Base-by-base conservation (phyloP, 192 early-diverging fungal genomes). In the Diversispora eburnea region DNA sequence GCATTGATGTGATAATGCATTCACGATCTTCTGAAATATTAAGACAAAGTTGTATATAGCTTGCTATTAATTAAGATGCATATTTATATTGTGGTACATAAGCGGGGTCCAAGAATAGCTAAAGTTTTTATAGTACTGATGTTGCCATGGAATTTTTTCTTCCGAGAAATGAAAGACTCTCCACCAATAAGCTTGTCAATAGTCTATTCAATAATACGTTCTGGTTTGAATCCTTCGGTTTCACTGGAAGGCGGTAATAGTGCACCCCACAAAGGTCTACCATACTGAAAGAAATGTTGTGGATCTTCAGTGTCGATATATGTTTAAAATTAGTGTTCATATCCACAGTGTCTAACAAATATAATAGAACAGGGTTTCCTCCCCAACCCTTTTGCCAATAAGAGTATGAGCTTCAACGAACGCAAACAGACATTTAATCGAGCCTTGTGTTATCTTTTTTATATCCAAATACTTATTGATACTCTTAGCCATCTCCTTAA, bases 331-430 rank as follows among this genome's bases (percentile, higher is more conserved):
- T 19, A 22, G n/a, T 19, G 7, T 57, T 57, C n/a, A 57, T 22
- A n/a, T 57, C 56, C n/a, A 57, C n/a, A 19, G 56, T 57, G 56
- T 57, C 56, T 57, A 57, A 2, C 56, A 57, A 57, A 19, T 57
- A 57, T 22, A 57, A 57, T 57, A 57, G 56, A 57, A 57, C 56
- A 57, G 20, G n/a, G 3, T 57, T 57, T 57, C n/a, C n/a, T 57
- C 20, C 7, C 20, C 7, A 57, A 43, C 62, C 15, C 43, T 64
- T 2, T 64, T 64, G 43, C 10, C 41, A 42, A 46, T n/a, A 25
- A 64, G 62, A n/a, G 39, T 4, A 64, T 41, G 9, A 42, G 62
- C 62, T 39, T 64, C 62, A 64, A 42, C 42, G 43, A 64, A 64
- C 4, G 62, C 39, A 42, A 64, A 64, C 8, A 64, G 45, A 43